These are phyloP conservation scores for Amanita pseudoporphyria DNA, from an alignment of 768 basidiomycete genomes.

Conservation along the genomic window DNA sequence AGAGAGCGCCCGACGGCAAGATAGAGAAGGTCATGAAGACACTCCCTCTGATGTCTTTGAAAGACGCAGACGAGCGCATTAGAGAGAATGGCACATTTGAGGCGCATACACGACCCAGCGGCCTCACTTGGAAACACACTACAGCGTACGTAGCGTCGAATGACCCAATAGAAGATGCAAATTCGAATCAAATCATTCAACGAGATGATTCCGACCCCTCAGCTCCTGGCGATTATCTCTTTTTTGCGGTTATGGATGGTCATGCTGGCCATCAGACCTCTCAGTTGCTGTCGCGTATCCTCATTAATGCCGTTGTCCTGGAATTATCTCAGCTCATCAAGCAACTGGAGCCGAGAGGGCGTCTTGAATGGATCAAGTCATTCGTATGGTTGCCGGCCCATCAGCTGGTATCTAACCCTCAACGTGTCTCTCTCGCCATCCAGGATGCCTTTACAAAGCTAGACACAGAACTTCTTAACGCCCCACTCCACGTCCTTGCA, in stretches of 20 bases:
- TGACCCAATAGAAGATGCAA: conserved; percentile 86
- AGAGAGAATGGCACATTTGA: conserved; percentile 40
- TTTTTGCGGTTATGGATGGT: conserved; percentile 89
- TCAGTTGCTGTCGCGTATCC: conserved; percentile 67
- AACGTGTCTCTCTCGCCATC: conserved; percentile 54
- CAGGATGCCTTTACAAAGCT: conserved; percentile 70
- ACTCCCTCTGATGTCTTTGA: conserved; percentile 47
- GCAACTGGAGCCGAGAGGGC: conserved; percentile 19
- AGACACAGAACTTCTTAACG: conserved; percentile 76
- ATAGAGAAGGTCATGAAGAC: conserved; percentile 40
- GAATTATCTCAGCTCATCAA: conserved; percentile 54
- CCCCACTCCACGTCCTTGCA: conserved; percentile 66
- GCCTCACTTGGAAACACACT: conserved; percentile 63
- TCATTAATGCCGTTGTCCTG: conserved; percentile 77
- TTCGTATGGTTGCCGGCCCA: conserved; percentile 25
- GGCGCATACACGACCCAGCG: conserved; percentile 37
- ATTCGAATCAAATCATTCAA: conserved; percentile 57
- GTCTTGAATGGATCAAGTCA: conserved; percentile 30
- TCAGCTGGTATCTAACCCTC: conserved; percentile 32
- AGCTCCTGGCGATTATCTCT: conserved; percentile 61
- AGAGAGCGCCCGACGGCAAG: conserved; percentile 51
- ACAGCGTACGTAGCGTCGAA: conserved; percentile 81
- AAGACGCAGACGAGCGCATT: conserved; percentile 47
- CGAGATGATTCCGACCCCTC: conserved; percentile 52
- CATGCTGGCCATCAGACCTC: conserved; percentile 84